Base-by-base conservation (phyloP, 371 early-diverging fungal genomes). In the Mortierella sp. region DNA sequence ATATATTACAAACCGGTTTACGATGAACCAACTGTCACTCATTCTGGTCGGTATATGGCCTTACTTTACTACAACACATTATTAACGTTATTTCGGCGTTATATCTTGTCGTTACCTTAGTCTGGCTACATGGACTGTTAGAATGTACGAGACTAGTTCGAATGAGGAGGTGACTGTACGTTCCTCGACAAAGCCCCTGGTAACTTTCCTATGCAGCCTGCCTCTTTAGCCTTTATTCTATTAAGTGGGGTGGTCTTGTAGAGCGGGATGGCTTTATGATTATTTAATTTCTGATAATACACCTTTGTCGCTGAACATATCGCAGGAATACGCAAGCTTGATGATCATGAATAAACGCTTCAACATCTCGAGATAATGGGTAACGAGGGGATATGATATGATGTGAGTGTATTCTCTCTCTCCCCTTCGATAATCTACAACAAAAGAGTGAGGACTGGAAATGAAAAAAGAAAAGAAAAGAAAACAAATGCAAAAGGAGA, bases 1-100 rank as follows among this genome's bases (percentile, higher is more conserved):
- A 69, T 43, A 61, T 69, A 7, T 32, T 60, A 17, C 69, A 56
- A 56, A 51, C 50, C 44, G 55, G 69, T 56, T 60, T 68, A 68
- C 30, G 57, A 58, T 49, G 27, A 11, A 39, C 21, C 41, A 47
- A 37, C 43, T 32, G 56, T 17, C 39, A 39, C 4, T 39, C 17
- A 4, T 39, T 39, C 17, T 4, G 11, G 39, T 39, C 44, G 44
- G n/a, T n/a, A 7, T n/a, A 43, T 21, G 15, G 12, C 44, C 15
- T 43, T 43, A 7, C 21, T 12, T 15, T 43, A 43, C 17, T 43
- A n/a, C n/a, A n/a, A 17, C 12, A 17, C 7, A 43, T 43, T 43
- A 1, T 43, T 43, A 43, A n/a, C 44, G 12, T 15, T 15, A 19
- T 43, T 39, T 5, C 17, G 39, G 31, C n/a, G 26, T 43, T 43